Conservation (phyloP, 306 rosid species). For the Inga oerstediana region DNA sequence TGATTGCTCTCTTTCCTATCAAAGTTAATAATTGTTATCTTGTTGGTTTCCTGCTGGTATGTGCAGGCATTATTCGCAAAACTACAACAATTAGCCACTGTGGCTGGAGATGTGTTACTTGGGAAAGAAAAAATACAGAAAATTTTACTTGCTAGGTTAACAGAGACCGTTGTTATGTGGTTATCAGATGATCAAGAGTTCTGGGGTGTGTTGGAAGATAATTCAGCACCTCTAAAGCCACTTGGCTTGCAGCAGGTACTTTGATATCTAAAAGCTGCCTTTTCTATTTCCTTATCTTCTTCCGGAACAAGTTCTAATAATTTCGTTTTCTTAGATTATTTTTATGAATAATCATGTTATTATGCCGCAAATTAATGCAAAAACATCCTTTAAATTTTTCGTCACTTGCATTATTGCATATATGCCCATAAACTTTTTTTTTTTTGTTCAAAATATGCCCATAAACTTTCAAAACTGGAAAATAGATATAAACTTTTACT, state of each 20-base stretch:
- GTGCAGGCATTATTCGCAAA: slow-evolving; percentile 89
- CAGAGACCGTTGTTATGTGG: slow-evolving; percentile 98
- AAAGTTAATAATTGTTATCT: slow-evolving; percentile 18
- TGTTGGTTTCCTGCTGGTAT: slow-evolving; percentile 24
- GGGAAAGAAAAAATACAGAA: slow-evolving; percentile 94
- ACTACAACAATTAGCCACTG: slow-evolving; percentile 88
- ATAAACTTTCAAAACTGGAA: not conserved
- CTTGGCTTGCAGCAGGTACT: slow-evolving; percentile 88
- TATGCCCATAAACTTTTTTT: not conserved
- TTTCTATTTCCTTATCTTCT: slow-evolving; percentile 8
- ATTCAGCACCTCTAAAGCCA: slow-evolving; percentile 68
- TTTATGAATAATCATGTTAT: not conserved
- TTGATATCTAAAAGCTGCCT: slow-evolving; percentile 26
- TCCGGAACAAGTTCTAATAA: not conserved
- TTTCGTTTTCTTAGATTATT: not conserved
- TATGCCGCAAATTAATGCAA: not conserved
- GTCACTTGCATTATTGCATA: not conserved
- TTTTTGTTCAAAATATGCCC: too few relatives aligned
- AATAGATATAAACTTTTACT: not conserved
- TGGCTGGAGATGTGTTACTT: slow-evolving; percentile 92
- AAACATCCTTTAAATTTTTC: not conserved
- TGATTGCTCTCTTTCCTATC: not conserved
- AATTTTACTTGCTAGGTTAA: slow-evolving; percentile 91
- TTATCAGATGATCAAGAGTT: slow-evolving; percentile 94
- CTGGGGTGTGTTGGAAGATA: slow-evolving; percentile 87